Evolutionary conservation across 2,329 filamentous ascomycete genomes (phyloP).

Genomic region (Mycosphaerelloides madeirae): DNA sequence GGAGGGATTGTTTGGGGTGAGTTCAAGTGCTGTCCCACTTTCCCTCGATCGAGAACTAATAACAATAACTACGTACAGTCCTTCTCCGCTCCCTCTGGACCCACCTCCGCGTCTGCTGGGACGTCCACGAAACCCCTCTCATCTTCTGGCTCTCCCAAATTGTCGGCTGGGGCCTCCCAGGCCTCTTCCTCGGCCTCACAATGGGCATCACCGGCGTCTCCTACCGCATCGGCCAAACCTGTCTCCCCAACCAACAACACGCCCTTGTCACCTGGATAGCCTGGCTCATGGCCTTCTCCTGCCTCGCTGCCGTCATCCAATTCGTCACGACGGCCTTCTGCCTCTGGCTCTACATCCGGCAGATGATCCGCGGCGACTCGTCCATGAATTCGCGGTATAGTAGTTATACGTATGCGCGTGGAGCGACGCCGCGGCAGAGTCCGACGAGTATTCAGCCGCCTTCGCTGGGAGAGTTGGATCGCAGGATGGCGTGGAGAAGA

Average conservation of each 20-base stretch:
- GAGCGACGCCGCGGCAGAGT: no score
- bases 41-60: not conserved
- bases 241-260: constrained; percentile 68
- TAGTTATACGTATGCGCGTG: no score
- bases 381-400: not conserved
- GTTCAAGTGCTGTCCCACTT: not conserved
- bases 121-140: constrained; percentile 27
- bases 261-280: constrained; percentile 35
- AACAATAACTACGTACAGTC: constrained; percentile 23
- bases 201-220: constrained; percentile 33
- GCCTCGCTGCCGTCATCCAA: constrained; percentile 32
- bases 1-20: constrained; percentile 71
- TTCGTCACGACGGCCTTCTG: constrained; percentile 34
- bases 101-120: constrained; percentile 37
- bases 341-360: constrained; percentile 12
- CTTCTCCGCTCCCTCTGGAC: constrained; percentile 50
- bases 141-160: constrained; percentile 33
- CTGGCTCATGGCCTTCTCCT: constrained; percentile 35
- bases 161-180: constrained; percentile 28
- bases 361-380: not conserved
- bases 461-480: not conserved
- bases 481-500: constrained; percentile 52
- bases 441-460: not conserved
- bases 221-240: constrained; percentile 68
- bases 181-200: constrained; percentile 42